Evolutionary conservation across 75 land plant species (phyloP), one percentile per base, ranked within the genome.

Genomic region (Cupressus sempervirens): DNA sequence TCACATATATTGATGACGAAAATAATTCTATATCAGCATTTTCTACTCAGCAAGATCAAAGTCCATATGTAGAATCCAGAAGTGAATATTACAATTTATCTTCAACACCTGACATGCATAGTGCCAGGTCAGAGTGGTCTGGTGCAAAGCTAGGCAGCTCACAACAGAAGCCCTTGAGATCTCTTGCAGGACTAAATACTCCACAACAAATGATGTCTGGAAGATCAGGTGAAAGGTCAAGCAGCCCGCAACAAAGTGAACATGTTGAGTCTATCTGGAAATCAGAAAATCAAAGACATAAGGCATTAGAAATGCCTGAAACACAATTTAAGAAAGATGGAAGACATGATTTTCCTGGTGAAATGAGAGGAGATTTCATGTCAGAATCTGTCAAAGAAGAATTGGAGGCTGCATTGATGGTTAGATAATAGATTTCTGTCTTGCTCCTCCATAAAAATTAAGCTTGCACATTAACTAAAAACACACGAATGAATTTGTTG

Each of bases 321-420:
- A 29, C 29, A 65, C 68, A 0, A 65, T n/a, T 65, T 65, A 23
- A 20, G 68, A 83, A 36, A 80, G 90, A 88, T 81, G 85, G 38
- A 9, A 43, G 38, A 5, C 32, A 11, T 16, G 52, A 26, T 26
- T 53, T 11, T 82, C 50, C 52, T 68, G 41, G 73, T 62, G 56
- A 32, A 68, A 70, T 68, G 67, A 20, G 7, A 30, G 53, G 43
- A 82, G 70, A 5, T 56, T 76, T 32, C 36, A 48, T 43, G 16
- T 46, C 88, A 82, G 76, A 40, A n/a, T 87, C 84, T 50, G 87
- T 88, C 74, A 88, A 91, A 88, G 76, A 88, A 75, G 93, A 93
- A 81, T 43, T 93, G 16, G 83, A 70, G 73, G 72, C 90, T 80
- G 88, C 94, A 1, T 34, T 91, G 40, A 76, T 18, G 86, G 94